A percentile compares a stretch with the other conserved stretches of the same genome.
These are phyloP conservation scores for Cladosporium sp. DNA, from an alignment of 2,329 filamentous ascomycete genomes.

Conservation along the genomic window DNA sequence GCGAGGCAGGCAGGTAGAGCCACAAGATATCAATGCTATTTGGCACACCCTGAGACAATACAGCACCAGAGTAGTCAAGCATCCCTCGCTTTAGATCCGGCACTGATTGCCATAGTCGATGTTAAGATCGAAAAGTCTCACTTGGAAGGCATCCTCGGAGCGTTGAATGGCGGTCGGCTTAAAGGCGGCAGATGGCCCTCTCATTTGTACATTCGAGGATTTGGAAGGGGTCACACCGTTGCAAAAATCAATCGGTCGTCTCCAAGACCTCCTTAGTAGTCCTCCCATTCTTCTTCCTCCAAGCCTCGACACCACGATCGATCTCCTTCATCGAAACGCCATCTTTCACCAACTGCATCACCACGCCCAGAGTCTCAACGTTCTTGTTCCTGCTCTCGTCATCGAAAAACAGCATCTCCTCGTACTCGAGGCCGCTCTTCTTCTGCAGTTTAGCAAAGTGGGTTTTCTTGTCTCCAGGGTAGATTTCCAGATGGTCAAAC, in stretches of 20 bases:
- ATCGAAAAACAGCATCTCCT: slow-evolving; percentile 94
- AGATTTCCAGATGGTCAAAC: slow-evolving; percentile 58
- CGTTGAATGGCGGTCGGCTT: no score
- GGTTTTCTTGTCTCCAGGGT: slow-evolving; percentile 74
- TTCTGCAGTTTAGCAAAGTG: slow-evolving; percentile 75
- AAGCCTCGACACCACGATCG: slow-evolving; percentile 73
- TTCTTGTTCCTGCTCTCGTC: slow-evolving; percentile 87
- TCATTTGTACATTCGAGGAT: background rate
- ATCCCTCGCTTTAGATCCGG: no score
- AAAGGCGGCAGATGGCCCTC: no score
- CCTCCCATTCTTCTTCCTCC: slow-evolving; percentile 67
- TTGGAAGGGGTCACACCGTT: background rate
- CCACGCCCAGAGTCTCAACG: slow-evolving; percentile 73
- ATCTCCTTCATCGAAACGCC: slow-evolving; percentile 74
- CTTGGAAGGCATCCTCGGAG: no score
- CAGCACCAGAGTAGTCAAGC: no score
- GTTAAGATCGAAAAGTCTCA: no score
- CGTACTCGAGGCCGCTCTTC: slow-evolving; percentile 65
- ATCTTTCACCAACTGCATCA: slow-evolving; percentile 76
- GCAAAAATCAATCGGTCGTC: background rate
- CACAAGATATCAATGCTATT: no score
- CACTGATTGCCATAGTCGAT: no score
- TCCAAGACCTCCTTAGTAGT: slow-evolving; percentile 18
- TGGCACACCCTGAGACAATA: no score
- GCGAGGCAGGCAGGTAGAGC: no score